Evolutionary conservation across 192 early-diverging fungal species (phyloP).

Genomic region (Coemansia sp.): DNA sequence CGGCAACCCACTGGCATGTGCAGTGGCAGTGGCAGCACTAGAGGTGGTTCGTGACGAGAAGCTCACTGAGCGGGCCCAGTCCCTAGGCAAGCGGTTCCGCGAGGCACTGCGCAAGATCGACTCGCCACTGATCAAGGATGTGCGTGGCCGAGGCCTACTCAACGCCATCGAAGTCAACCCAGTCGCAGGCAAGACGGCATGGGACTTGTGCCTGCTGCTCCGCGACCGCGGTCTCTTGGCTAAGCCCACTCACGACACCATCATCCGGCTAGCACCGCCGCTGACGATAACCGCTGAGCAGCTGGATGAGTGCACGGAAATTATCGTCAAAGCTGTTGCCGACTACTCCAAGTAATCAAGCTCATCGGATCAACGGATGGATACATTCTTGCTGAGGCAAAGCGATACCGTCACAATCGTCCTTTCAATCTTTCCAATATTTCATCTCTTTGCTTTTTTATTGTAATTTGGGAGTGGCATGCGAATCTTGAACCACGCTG

Average conservation of each 20-base stretch:
- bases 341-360: conserved; percentile 55
- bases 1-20: conserved; percentile 94
- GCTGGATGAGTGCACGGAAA: conserved; percentile 74
- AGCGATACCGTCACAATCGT: not conserved
- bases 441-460: not conserved
- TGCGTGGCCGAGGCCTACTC: conserved; percentile 91
- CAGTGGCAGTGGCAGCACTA: conserved; percentile 92
- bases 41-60: conserved; percentile 94
- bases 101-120: conserved; percentile 71
- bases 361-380: too few species aligned
- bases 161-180: conserved; percentile 97
- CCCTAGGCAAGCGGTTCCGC: conserved; percentile 88
- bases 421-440: not conserved
- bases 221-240: conserved; percentile 92
- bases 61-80: conserved; percentile 74
- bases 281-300: conserved; percentile 94
- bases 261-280: conserved; percentile 95
- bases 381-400: too few species aligned
- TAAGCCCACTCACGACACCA: conserved; percentile 98
- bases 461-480: not conserved
- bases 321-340: conserved; percentile 75
- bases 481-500: conserved; percentile 12
- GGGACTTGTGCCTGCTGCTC: conserved; percentile 93
- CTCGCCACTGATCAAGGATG: conserved; percentile 73
- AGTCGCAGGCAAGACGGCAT: conserved; percentile 83